phyloP scores from a whole-genome alignment of 768 basidiomycete species.

The Suillus weaverae region DNA sequence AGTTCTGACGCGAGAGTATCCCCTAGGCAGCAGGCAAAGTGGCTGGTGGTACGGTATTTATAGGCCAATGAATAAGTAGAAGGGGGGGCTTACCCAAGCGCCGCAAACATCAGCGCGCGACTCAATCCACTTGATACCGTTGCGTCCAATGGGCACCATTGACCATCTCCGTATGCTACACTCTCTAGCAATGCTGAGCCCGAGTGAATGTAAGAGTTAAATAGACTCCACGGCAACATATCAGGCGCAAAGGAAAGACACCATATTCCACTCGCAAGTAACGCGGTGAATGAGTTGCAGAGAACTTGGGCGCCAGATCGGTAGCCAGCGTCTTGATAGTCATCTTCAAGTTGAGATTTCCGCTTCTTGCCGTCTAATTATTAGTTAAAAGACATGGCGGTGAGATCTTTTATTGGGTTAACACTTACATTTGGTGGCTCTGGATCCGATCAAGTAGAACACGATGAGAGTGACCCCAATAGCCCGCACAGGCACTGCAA shows the following conservation, averaged over 20 bases:
- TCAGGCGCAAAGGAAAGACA: constrained; percentile 53
- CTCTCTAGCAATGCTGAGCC: constrained; percentile 20
- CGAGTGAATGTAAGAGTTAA: constrained; percentile 13
- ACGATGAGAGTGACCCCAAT: constrained; percentile 69
- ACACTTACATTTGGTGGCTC: constrained; percentile 76
- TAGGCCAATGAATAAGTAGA: neutral
- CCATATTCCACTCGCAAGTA: constrained; percentile 64
- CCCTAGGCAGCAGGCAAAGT: constrained; percentile 86
- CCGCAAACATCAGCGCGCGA: constrained; percentile 59
- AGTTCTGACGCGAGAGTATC: constrained; percentile 94
- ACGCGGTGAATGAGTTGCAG: constrained; percentile 71
- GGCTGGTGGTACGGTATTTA: constrained; percentile 43
- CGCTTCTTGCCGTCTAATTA: constrained; percentile 64
- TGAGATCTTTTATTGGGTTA: neutral
- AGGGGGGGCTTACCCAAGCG: constrained; percentile 55
- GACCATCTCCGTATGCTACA: constrained; percentile 16
- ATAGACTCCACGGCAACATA: constrained; percentile 38
- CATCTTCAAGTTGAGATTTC: constrained; percentile 78
- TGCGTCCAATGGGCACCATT: constrained; percentile 65
- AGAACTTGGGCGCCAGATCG: constrained; percentile 80
- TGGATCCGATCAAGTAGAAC: constrained; percentile 79
- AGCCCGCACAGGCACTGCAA: constrained; percentile 64
- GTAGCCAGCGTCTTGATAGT: constrained; percentile 72
- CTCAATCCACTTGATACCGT: constrained; percentile 51
- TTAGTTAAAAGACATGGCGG: neutral